Conservation (phyloP, 805 yeast genomes). For the Ogataea chonburiensis region DNA sequence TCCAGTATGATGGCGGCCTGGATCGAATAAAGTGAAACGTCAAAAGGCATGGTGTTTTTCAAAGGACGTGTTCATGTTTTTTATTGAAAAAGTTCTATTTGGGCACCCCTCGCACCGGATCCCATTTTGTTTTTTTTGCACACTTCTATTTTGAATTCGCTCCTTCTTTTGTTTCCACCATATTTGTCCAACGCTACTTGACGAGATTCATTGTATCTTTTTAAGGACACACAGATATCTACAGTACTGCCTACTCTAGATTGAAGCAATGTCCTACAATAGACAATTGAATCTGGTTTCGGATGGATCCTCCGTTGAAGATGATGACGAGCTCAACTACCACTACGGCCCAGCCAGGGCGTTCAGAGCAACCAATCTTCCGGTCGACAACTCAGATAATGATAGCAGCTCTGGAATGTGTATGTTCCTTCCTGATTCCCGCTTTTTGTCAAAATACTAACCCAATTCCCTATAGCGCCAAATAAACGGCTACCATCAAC, state of each 20-base stretch:
- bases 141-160: neutral
- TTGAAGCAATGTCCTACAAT: slow-evolving; percentile 22
- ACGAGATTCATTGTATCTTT: neutral
- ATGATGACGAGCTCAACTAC: slow-evolving; percentile 15
- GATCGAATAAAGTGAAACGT: slow-evolving; percentile 71
- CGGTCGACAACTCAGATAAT: slow-evolving; percentile 10
- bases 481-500: slow-evolving; percentile 14
- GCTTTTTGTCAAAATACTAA: slow-evolving; percentile 4
- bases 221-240: slow-evolving; percentile 1
- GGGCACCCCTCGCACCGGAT: slow-evolving; percentile 6
- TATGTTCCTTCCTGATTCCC: slow-evolving; percentile 8
- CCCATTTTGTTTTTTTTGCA: neutral
- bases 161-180: slow-evolving; percentile 12
- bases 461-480: slow-evolving; percentile 21
- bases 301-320: slow-evolving; percentile 22
- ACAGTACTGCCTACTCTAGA: neutral
- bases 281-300: slow-evolving; percentile 21
- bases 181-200: slow-evolving; percentile 1
- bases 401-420: slow-evolving; percentile 17
- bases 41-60: slow-evolving; percentile 24
- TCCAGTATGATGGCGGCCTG: slow-evolving; percentile 81
- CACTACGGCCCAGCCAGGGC: slow-evolving; percentile 6
- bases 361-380: slow-evolving; percentile 5
- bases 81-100: slow-evolving; percentile 1
- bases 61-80: slow-evolving; percentile 12